These are phyloP conservation scores for Aspergillus sp. DNA, from an alignment of 2,329 filamentous ascomycete genomes.

Conservation along the genomic window DNA sequence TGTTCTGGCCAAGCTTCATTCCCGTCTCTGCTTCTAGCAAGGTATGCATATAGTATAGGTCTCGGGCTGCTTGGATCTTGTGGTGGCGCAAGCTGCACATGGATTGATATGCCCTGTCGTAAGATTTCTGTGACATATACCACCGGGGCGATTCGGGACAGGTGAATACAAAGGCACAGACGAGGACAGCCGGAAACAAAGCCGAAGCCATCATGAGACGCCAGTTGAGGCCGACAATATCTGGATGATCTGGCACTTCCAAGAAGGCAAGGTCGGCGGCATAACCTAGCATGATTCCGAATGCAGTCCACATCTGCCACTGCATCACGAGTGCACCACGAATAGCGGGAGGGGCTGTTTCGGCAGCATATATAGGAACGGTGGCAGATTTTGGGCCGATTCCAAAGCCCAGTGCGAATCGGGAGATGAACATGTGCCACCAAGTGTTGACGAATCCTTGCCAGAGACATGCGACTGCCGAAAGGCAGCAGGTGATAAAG, in stretches of 20 bases:
- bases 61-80: slow-evolving; percentile 40
- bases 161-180: slow-evolving; percentile 57
- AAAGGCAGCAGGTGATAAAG: slow-evolving; percentile 70
- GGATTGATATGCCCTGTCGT: slow-evolving; percentile 37
- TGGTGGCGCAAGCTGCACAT: slow-evolving; percentile 41
- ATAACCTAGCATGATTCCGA: slow-evolving; percentile 53
- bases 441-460: slow-evolving; percentile 65
- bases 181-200: slow-evolving; percentile 56
- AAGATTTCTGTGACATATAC: slow-evolving; percentile 42
- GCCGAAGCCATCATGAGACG: slow-evolving; percentile 66
- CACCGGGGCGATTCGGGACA: slow-evolving; percentile 53
- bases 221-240: slow-evolving; percentile 59
- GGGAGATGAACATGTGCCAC: slow-evolving; percentile 65
- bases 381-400: slow-evolving; percentile 73
- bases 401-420: slow-evolving; percentile 70
- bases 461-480: slow-evolving; percentile 51
- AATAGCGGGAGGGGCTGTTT: slow-evolving; percentile 64
- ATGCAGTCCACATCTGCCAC: slow-evolving; percentile 61
- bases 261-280: slow-evolving; percentile 60
- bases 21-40: slow-evolving; percentile 58
- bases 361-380: slow-evolving; percentile 72
- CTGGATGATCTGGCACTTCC: slow-evolving; percentile 46
- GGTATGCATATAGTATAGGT: slow-evolving; percentile 44
- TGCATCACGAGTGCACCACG: slow-evolving; percentile 77
- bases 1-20: slow-evolving; percentile 47